Conservation (phyloP, 2,329 filamentous ascomycete species). For the Leptoxyphium fumago region DNA sequence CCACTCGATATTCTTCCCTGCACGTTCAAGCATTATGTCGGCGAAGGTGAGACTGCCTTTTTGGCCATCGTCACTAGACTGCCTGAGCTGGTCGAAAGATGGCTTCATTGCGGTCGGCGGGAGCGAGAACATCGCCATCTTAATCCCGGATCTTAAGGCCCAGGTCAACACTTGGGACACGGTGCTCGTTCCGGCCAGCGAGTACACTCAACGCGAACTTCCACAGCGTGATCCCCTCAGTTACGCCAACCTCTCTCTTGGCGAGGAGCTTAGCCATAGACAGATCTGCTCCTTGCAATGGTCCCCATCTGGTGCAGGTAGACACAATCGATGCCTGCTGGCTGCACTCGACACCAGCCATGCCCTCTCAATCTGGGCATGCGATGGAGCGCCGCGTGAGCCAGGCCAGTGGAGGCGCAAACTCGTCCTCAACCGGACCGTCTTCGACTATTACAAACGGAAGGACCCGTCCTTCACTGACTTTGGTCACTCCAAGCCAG, state of each 20-base stretch:
- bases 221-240: constrained; percentile 31
- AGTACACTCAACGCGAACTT: constrained; percentile 37
- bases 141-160: constrained; percentile 21
- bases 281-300: constrained; percentile 36
- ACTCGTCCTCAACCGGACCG: constrained; percentile 36
- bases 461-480: neutral
- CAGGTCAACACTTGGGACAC: constrained; percentile 19
- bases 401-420: constrained; percentile 37
- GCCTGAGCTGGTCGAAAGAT: constrained; percentile 45
- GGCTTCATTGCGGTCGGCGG: constrained; percentile 42
- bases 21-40: constrained; percentile 5
- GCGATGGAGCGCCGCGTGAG: constrained; percentile 26
- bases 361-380: constrained; percentile 41
- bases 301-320: constrained; percentile 42
- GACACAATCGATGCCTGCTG: constrained; percentile 38
- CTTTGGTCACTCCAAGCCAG: neutral
- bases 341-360: constrained; percentile 43
- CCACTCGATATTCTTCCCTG: too few species aligned
- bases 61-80: constrained; percentile 37
- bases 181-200: constrained; percentile 32
- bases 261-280: constrained; percentile 43
- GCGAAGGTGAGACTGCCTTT: constrained; percentile 17
- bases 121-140: constrained; percentile 39
- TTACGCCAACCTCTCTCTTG: constrained; percentile 37
- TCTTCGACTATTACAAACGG: constrained; percentile 26